Evolutionary conservation across 257 asterid genomes (phyloP).

Genomic region (Solanum verrucosum): DNA sequence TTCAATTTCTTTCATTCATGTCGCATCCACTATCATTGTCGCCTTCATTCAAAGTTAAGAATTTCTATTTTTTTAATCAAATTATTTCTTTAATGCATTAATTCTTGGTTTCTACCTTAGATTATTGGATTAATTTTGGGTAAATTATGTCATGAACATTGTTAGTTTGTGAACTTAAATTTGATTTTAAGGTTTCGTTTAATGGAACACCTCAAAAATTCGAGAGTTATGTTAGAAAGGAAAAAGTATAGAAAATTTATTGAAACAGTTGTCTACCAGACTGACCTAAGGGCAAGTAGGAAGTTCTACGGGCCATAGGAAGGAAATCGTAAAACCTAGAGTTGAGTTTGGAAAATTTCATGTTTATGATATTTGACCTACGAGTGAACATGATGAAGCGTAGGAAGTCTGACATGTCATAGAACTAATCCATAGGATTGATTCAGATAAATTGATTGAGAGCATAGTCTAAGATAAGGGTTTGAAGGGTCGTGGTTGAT

Average conservation of each 20-base stretch:
- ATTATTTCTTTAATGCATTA: not conserved
- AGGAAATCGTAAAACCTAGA: not conserved
- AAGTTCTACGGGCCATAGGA: not conserved
- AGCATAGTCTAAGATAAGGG: too few relatives aligned
- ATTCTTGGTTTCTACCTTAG: not conserved
- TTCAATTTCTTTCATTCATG: not conserved
- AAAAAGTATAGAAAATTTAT: too few relatives aligned
- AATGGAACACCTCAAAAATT: not conserved
- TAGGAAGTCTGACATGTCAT: not conserved
- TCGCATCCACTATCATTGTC: not conserved
- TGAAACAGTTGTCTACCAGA: not conserved
- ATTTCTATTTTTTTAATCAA: not conserved
- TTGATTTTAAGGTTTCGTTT: not conserved
- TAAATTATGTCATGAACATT: not conserved
- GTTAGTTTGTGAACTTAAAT: not conserved
- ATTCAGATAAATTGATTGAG: too few relatives aligned
- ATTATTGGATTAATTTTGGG: too few relatives aligned
- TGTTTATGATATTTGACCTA: not conserved
- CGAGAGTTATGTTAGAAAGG: not conserved
- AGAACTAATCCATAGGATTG: not conserved
- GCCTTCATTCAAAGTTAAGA: not conserved
- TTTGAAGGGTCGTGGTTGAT: too few relatives aligned
- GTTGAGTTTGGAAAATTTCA: not conserved
- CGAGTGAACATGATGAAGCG: not conserved
- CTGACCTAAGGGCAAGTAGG: not conserved